Percentiles rank a stretch among this genome's conserved stretches.
Evolutionary conservation across 345 rosid species (phyloP).

Genomic region (Aquilaria malaccensis): DNA sequence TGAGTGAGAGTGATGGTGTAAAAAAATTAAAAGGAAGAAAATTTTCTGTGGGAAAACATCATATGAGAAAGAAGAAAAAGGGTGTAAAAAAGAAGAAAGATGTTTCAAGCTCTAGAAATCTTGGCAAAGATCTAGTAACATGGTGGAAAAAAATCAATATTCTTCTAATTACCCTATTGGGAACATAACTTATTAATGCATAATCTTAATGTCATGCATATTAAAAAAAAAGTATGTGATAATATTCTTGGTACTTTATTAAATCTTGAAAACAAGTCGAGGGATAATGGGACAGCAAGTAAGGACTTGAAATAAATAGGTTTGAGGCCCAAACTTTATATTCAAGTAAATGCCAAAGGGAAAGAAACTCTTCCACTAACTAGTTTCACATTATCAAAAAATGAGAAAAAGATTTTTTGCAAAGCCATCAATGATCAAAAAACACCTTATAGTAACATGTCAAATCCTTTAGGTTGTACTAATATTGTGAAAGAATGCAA

Average conservation of each 20-base stretch:
- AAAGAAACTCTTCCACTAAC: neutral
- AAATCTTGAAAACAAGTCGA: neutral
- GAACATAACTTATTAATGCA: neutral
- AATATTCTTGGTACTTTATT: neutral
- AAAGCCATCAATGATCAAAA: neutral
- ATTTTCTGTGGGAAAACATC: neutral
- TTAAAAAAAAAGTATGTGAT: neutral
- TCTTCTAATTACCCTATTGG: neutral
- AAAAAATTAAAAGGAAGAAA: neutral
- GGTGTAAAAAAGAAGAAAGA: neutral
- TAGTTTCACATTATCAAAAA: neutral
- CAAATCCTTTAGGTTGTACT: neutral
- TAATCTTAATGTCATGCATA: conserved; percentile 1
- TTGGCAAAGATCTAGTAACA: too few relatives aligned
- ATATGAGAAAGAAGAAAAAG: neutral
- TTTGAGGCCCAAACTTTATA: neutral
- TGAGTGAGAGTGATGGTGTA: neutral
- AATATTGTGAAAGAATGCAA: neutral
- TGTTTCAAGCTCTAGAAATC: neutral
- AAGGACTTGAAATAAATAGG: neutral
- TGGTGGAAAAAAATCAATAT: neutral
- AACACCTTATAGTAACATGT: neutral
- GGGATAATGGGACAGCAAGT: neutral
- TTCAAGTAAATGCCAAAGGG: neutral
- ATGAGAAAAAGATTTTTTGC: neutral